These are phyloP conservation scores for Penicillium argentinense DNA, from an alignment of 495 filamentous ascomycete species.

Conservation along the genomic window DNA sequence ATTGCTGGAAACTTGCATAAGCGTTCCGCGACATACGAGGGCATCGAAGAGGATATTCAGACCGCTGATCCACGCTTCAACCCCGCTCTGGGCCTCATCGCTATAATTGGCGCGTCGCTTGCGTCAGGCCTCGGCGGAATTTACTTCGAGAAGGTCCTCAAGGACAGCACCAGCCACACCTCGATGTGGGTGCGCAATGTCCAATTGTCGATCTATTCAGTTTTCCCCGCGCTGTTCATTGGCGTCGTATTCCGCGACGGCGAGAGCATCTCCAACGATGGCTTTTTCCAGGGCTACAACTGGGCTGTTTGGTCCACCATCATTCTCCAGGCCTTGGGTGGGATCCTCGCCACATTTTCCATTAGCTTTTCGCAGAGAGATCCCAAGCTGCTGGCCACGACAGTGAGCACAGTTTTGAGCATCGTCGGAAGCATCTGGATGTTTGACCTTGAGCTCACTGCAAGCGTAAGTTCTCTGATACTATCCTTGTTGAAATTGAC, in stretches of 20 bases:
- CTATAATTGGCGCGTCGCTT: constrained; percentile 72
- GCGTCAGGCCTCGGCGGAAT: constrained; percentile 84
- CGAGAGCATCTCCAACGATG: constrained; percentile 73
- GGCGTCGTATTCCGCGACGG: constrained; percentile 88
- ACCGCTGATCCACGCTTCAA: constrained; percentile 67
- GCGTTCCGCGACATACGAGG: constrained; percentile 94
- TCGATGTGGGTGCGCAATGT: constrained; percentile 93
- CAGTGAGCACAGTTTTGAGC: constrained; percentile 82
- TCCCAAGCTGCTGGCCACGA: constrained; percentile 89
- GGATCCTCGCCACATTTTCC: constrained; percentile 78
- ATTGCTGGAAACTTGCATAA: constrained; percentile 49
- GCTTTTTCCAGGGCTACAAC: constrained; percentile 94
- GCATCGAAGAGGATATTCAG: constrained; percentile 79
- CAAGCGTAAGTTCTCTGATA: constrained; percentile 57
- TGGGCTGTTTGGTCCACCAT: constrained; percentile 86
- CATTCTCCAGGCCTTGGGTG: constrained; percentile 76
- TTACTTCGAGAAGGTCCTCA: constrained; percentile 94
- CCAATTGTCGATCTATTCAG: constrained; percentile 87
- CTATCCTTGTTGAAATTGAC: constrained; percentile 6
- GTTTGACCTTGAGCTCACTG: constrained; percentile 74
- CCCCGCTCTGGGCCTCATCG: constrained; percentile 70
- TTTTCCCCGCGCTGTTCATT: constrained; percentile 82
- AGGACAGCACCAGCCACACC: constrained; percentile 66
- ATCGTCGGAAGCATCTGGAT: constrained; percentile 80
- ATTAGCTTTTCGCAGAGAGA: constrained; percentile 68